phyloP scores from a whole-genome alignment of 768 basidiomycete species.

The Mycena albidolilacea region DNA sequence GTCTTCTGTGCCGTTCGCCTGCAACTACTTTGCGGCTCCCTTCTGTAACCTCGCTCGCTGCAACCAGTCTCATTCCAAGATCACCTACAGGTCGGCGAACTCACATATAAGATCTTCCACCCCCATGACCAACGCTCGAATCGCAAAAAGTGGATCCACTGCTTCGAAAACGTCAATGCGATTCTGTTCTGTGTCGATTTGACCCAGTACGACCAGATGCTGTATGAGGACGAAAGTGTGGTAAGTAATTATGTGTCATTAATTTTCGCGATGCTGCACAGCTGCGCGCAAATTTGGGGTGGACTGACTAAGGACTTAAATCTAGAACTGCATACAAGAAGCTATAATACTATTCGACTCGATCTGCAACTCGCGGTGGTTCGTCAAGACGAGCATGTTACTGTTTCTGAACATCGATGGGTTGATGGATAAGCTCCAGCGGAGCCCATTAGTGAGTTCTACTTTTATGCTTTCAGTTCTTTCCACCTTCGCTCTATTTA shows the following conservation, averaged over 20 bases:
- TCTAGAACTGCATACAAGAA: constrained; percentile 98
- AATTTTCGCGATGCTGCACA: not conserved
- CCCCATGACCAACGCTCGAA: constrained; percentile 92
- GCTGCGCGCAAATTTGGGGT: constrained; percentile 2
- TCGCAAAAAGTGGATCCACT: constrained; percentile 96
- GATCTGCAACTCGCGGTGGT: constrained; percentile 98
- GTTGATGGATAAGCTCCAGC: constrained; percentile 92
- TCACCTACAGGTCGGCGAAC: constrained; percentile 77
- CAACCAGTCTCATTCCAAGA: not conserved
- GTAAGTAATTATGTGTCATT: constrained; percentile 61
- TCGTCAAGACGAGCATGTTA: constrained; percentile 96
- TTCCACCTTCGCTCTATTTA: not conserved
- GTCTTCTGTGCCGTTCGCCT: constrained; percentile 6
- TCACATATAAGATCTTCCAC: constrained; percentile 94
- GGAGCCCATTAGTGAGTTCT: constrained; percentile 42
- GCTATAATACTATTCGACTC: constrained; percentile 96
- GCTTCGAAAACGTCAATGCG: constrained; percentile 95
- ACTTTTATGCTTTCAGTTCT: not conserved
- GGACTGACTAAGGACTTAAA: not conserved
- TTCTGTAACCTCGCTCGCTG: not conserved
- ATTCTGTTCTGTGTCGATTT: constrained; percentile 94
- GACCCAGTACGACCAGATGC: constrained; percentile 97
- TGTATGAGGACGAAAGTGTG: constrained; percentile 96
- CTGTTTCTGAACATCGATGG: constrained; percentile 97
- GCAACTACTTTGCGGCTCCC: constrained; percentile 7